Percentiles rank a stretch among this genome's conserved stretches.
Conservation (phyloP, 805 yeast species). For the Wickerhamomyces rabaulensis region DNA sequence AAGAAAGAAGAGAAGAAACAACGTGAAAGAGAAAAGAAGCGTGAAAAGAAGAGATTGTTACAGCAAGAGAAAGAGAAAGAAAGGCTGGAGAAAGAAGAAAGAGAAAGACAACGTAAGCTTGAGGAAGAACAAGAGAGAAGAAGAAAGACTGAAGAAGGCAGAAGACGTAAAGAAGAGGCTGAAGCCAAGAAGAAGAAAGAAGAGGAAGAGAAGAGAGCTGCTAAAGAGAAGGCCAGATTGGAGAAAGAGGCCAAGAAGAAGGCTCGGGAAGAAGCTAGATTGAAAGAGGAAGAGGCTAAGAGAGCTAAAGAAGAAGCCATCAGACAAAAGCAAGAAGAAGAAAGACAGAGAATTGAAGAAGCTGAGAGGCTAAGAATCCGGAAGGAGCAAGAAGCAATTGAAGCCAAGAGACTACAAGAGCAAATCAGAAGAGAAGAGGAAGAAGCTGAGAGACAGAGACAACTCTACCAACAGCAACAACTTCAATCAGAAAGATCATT, state of each 20-base stretch:
- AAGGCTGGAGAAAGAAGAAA: conserved; percentile 37
- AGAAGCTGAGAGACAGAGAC: background rate
- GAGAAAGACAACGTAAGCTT: conserved; percentile 32
- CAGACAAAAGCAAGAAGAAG: conserved; percentile 27
- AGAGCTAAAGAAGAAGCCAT: conserved; percentile 27
- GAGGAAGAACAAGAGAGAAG: conserved; percentile 29
- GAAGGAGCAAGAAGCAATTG: conserved; percentile 3
- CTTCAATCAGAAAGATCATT: conserved; percentile 3
- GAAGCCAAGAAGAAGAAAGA: conserved; percentile 38
- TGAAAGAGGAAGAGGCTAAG: conserved; percentile 33
- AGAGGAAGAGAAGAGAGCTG: conserved; percentile 31
- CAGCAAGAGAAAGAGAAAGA: conserved; percentile 55
- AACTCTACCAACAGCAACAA: conserved; percentile 1
- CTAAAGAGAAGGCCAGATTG: conserved; percentile 30
- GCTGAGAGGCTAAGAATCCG: conserved; percentile 1
- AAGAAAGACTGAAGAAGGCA: conserved; percentile 38
- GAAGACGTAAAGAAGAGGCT: conserved; percentile 32
- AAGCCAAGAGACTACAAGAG: conserved; percentile 1
- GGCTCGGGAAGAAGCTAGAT: conserved; percentile 26
- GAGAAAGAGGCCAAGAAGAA: conserved; percentile 23
- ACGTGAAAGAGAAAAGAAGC: conserved; percentile 53
- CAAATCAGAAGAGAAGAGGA: background rate
- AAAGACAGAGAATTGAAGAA: conserved; percentile 14
- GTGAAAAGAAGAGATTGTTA: conserved; percentile 60
- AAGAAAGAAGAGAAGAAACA: conserved; percentile 63